phyloP scores from a whole-genome alignment of 306 rosid genomes.

The Ceratonia siliqua region DNA sequence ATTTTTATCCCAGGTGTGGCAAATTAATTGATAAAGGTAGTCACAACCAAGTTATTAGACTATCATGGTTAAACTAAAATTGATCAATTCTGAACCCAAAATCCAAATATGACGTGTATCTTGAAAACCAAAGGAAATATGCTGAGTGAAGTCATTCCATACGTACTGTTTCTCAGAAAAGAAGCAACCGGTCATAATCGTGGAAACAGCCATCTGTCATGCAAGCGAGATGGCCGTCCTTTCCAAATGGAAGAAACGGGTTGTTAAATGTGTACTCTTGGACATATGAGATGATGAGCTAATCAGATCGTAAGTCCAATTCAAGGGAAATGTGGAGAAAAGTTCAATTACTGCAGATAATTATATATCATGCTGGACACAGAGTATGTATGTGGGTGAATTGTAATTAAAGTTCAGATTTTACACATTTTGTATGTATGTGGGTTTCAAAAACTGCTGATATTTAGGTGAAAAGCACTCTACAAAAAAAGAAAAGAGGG shows the following conservation, averaged over 20 bases:
- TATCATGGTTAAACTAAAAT: not conserved
- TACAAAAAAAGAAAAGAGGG: too few species aligned
- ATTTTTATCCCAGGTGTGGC: too few species aligned
- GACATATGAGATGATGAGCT: not conserved
- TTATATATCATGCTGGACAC: not conserved
- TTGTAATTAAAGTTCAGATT: too few species aligned
- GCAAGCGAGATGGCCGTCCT: constrained; percentile 66
- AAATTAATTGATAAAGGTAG: not conserved
- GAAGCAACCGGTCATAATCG: constrained; percentile 38
- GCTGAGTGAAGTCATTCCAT: not conserved
- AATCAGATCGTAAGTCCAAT: not conserved
- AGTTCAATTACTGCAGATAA: not conserved
- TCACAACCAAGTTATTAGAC: not conserved
- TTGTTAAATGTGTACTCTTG: not conserved
- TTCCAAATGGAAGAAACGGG: constrained; percentile 23
- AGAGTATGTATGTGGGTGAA: too few species aligned
- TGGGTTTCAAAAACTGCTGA: too few species aligned
- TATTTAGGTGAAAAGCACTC: too few species aligned
- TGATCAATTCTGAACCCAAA: too few species aligned
- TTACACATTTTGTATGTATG: too few species aligned
- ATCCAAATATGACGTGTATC: not conserved
- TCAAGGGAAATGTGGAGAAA: not conserved
- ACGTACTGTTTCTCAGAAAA: not conserved
- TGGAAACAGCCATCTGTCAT: constrained; percentile 64
- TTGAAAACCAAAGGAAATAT: not conserved